phyloP scores from a whole-genome alignment of 1,139 yeast species.

The Debaryomyces coudertii region DNA sequence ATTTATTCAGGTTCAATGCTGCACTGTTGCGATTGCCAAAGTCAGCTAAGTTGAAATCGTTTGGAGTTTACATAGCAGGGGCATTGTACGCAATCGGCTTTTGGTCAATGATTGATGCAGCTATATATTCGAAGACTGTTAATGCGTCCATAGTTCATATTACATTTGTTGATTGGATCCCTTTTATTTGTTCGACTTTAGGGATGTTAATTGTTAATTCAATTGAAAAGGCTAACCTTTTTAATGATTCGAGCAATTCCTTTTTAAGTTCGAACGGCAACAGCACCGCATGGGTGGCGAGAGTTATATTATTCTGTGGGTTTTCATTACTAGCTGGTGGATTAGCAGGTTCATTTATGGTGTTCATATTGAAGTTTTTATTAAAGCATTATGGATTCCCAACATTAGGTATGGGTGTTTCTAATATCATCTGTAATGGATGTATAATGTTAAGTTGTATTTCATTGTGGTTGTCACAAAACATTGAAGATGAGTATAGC shows the following conservation, averaged over 20 bases:
- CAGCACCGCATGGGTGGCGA: slow-evolving; percentile 88
- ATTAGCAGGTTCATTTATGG: slow-evolving; percentile 87
- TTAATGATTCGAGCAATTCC: slow-evolving; percentile 55
- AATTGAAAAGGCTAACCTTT: slow-evolving; percentile 80
- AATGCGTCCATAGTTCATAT: slow-evolving; percentile 88
- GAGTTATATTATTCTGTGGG: slow-evolving; percentile 86
- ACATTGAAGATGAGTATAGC: slow-evolving; percentile 92
- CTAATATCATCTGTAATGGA: slow-evolving; percentile 80
- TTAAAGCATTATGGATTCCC: slow-evolving; percentile 81
- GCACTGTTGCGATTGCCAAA: slow-evolving; percentile 59
- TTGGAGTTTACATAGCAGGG: slow-evolving; percentile 77
- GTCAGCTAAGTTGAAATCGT: slow-evolving; percentile 69
- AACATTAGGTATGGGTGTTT: slow-evolving; percentile 92
- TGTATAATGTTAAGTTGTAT: slow-evolving; percentile 87
- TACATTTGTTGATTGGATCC: slow-evolving; percentile 93
- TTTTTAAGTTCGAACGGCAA: slow-evolving; percentile 53
- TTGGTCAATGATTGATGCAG: slow-evolving; percentile 88
- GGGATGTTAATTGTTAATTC: slow-evolving; percentile 94
- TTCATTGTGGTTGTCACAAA: slow-evolving; percentile 89
- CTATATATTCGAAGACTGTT: slow-evolving; percentile 79
- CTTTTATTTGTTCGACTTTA: slow-evolving; percentile 80
- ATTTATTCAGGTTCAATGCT: slow-evolving; percentile 55
- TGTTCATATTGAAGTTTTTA: slow-evolving; percentile 80
- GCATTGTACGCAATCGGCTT: slow-evolving; percentile 84
- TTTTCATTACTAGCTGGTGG: slow-evolving; percentile 94